Evolutionary conservation across 1,284 basidiomycete species (phyloP).

Genomic region (Schizophyllum amplum): DNA sequence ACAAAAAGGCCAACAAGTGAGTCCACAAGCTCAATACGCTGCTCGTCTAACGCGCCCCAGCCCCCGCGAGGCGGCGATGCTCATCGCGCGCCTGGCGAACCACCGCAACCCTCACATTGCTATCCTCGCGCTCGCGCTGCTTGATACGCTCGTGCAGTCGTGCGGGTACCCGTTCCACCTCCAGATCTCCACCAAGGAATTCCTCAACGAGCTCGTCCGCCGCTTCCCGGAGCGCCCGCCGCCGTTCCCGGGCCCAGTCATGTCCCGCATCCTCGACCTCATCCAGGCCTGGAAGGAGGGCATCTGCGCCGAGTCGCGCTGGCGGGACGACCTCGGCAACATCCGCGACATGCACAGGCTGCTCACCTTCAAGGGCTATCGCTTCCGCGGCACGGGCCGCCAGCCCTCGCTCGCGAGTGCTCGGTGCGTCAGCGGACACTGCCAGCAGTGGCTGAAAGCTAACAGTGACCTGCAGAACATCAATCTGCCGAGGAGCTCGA

Average conservation of each 20-base stretch:
- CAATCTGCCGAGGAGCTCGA: conserved; percentile 96
- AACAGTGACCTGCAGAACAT: conserved; percentile 49
- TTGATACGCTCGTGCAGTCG: conserved; percentile 91
- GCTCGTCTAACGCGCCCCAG: conserved; percentile 26
- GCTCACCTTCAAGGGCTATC: conserved; percentile 93
- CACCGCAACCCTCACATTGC: conserved; percentile 88
- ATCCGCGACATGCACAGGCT: conserved; percentile 98
- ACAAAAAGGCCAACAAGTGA: conserved; percentile 95
- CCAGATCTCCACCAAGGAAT: conserved; percentile 98
- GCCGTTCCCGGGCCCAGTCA: conserved; percentile 89
- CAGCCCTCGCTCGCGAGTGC: conserved; percentile 36
- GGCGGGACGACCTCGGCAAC: conserved; percentile 95
- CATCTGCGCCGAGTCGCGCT: conserved; percentile 83
- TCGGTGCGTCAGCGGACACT: conserved; percentile 32
- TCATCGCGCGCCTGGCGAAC: conserved; percentile 76
- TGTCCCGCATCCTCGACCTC: conserved; percentile 90
- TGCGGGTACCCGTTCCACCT: conserved; percentile 97
- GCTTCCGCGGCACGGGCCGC: conserved; percentile 67
- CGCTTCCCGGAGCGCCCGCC: conserved; percentile 97
- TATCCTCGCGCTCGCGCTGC: conserved; percentile 73
- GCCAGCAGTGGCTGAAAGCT: background rate
- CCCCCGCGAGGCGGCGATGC: conserved; percentile 85
- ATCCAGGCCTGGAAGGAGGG: conserved; percentile 96
- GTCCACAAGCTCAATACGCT: conserved; percentile 22
- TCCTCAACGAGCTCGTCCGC: conserved; percentile 96